Evolutionary conservation across 2,329 filamentous ascomycete species (phyloP), one percentile per base, ranked within the genome.

Genomic region (Cryoendolithus antarcticus): DNA sequence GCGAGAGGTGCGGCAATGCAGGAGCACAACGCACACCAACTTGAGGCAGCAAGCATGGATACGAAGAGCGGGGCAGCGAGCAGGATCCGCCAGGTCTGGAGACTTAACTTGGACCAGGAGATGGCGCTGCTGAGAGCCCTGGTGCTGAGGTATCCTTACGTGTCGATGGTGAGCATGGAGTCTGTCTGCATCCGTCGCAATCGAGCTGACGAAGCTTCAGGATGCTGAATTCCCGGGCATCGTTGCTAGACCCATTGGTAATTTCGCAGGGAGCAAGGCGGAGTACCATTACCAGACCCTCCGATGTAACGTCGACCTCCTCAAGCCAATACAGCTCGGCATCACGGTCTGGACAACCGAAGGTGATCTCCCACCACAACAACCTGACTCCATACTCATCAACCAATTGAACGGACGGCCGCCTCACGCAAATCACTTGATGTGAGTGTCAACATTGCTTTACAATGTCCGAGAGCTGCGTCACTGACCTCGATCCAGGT

Each of bases 141-240:
- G 53, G 77, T 96, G 47, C 83, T 93, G 45, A 84, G 82, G 54
- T 96, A 93, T 61, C 85, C 86, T 32, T 96, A 93, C 59, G 89
- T 98, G 62, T 89, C 88, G 52, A 96, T 98, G 91, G 88, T 94
- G 68, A 69, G 81, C 6, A 30, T 34, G 33, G 6, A 9, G 8
- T 19, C 7, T 24, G 12, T 15, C 15, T 6, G n/a, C 9, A 8
- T 10, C 9, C 34, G 9, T 7, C 12, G 21, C 29, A 35, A 35
- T 28, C 35, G 13, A 39, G 8, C 13, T 28, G 6, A 36, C 19
- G 15, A 19, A 9, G 15, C 19, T 10, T 37, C 57, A 94, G 88
- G 91, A 98, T 59, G 95, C 91, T 15, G 89, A 96, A 59, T 98
- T 98, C 53, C 91, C 91, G n/a, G 91, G 91, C 41, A 86, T 98